A percentile compares a stretch with the other conserved stretches of the same genome.
phyloP scores from a whole-genome alignment of 2,329 filamentous ascomycete species.

The Scolecobasidium constrictum region DNA sequence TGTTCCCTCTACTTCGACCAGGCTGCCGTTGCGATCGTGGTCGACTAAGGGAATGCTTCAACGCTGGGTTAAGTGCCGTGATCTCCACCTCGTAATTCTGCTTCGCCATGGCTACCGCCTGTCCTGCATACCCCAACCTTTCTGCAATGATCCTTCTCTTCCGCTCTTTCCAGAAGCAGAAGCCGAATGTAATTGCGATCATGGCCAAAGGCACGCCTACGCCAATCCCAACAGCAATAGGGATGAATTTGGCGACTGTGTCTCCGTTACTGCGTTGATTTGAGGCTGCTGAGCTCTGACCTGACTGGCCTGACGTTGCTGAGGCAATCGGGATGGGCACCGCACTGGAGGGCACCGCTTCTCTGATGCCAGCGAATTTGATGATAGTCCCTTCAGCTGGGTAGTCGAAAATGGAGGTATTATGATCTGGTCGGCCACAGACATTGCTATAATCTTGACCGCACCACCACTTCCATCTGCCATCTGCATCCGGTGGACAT shows the following conservation, averaged over 20 bases:
- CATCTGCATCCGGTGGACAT: background rate
- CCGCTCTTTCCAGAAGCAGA: background rate
- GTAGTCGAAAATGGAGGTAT: background rate
- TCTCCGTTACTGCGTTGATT: background rate
- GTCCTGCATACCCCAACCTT: background rate
- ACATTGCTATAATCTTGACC: background rate
- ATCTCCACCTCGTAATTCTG: no score
- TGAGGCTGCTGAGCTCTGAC: background rate
- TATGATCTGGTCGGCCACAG: background rate
- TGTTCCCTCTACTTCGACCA: no score
- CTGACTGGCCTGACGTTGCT: background rate
- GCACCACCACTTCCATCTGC: background rate
- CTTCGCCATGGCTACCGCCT: background rate
- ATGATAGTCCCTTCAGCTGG: background rate
- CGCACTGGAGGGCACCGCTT: background rate
- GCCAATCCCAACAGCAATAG: background rate
- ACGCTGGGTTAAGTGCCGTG: no score
- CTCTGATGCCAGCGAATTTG: background rate
- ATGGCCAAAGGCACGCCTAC: background rate
- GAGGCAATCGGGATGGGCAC: no score
- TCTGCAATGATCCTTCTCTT: background rate
- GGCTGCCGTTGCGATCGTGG: no score
- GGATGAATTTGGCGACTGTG: background rate
- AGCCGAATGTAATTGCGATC: background rate
- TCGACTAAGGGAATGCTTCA: no score